Base-by-base conservation (phyloP, 805 yeast species). In the Sugiyamaella valdiviana region DNA sequence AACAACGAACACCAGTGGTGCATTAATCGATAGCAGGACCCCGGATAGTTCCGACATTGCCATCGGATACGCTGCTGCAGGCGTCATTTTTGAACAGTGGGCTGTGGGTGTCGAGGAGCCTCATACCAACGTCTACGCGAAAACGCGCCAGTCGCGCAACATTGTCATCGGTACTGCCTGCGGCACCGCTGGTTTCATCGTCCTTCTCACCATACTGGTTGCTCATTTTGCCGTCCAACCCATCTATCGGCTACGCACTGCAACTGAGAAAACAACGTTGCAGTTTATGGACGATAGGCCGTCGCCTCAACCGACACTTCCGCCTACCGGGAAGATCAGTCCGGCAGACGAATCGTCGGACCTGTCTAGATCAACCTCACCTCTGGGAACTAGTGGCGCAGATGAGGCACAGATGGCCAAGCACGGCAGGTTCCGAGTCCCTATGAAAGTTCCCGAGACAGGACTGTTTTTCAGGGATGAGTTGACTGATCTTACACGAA, bases 211-310 rank as follows among this genome's bases (percentile, higher is more conserved):
- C 0, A 77, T 88, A 62, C 90, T 93, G 4, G 65, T 89, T 46
- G 88, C 95, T 0, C 88, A 85, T 51, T 84, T 81, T 72, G 88
- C 90, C 32, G 90, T 88, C 5, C 67, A 85, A 54, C 96, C 97
- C 0, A 87, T 89, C 50, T 76, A 86, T 39, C 75, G 81, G 50
- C 71, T 89, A 39, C 88, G 85, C 59, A 79, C 80, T 53, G 95
- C 95, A 0, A 86, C 96, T 0, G 96, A 87, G 61, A 77, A 76
- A 20, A 77, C 82, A 7, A 46, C 52, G 10, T 26, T 43, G 36
- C 51, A 41, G 42, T 55, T 55, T 40, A 44, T 48, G 19, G 53
- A 54, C 20, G 53, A 48, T 16, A 26, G 17, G 43, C 23, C 16
- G 23, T 40, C 38, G 10, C 23, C 43, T 20, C 17, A 15, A 23